Base-by-base conservation (phyloP, 768 basidiomycete species). In the Pholiota microspora region DNA sequence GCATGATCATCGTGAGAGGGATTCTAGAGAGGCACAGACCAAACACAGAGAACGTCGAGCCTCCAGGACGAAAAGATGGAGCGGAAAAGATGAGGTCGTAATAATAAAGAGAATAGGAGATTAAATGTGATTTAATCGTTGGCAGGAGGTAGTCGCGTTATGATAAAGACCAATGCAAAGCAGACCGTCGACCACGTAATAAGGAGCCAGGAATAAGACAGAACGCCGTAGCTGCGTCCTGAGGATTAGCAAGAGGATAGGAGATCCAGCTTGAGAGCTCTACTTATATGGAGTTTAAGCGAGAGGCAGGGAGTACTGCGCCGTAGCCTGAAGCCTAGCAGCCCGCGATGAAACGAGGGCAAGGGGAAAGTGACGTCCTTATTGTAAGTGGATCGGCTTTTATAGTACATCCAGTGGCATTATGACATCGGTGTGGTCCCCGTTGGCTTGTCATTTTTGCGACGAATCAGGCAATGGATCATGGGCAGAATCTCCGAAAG, bases 271-370 rank as follows among this genome's bases (percentile, higher is more conserved):
- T 31, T 6, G 13, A 42, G 38, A 25, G 50, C 25, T 10, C 27
- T 40, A 23, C 38, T 51, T 51, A 42, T 51, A 51, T 51, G 36
- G 35, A 38, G 27, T 13, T 51, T 21, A 38, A 50, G 49, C 32
- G 24, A 38, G 35, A 23, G 36, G 16, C 38, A 51, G 50, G 50
- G 50, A 42, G 31, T 51, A 44, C 50, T 51, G 50, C 50, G 50
- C 50, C 50, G 50, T 51, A 44, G 50, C 50, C 50, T 40, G 50
- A 51, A 24, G 50, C 44, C 50, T 12, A 51, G 50, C 50, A 44
- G 50, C 40, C 50, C 50, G 40, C 38, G n/a, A 40, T 51, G 50
- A 51, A 51, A 51, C 50, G 50, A 32, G 42, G 50, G 50, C 27
- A 34, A 16, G 25, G 42, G 50, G 50, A 27, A 28, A 27, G 16